phyloP scores from a whole-genome alignment of 2,329 filamentous ascomycete genomes.

The Thermochaetoides dissita region DNA sequence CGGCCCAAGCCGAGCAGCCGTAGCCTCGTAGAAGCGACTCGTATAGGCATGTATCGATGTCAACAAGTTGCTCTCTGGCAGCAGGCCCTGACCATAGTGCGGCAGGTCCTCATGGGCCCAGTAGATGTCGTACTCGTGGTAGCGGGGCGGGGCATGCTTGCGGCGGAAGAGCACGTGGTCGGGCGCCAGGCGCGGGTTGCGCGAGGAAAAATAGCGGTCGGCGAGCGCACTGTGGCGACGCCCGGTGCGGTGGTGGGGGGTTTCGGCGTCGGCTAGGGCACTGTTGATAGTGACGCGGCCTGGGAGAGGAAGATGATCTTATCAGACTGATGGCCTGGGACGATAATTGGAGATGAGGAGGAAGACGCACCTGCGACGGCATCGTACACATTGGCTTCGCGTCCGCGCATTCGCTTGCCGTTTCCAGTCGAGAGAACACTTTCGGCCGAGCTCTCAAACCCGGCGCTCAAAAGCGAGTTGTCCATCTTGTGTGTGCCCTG shows the following conservation, averaged over 20 bases:
- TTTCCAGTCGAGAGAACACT: background rate
- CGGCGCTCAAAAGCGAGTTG: background rate
- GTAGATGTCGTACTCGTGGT: slow-evolving; percentile 59
- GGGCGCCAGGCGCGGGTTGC: slow-evolving; percentile 37
- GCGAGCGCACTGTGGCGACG: slow-evolving; percentile 2
- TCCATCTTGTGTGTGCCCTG: too few species aligned
- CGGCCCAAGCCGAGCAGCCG: slow-evolving; percentile 13
- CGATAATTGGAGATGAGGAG: background rate
- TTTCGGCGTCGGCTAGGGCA: slow-evolving; percentile 15
- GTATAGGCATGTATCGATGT: slow-evolving; percentile 55
- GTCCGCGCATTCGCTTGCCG: slow-evolving; percentile 3
- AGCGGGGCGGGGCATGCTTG: slow-evolving; percentile 49
- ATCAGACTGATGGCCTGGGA: background rate
- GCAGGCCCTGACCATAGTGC: slow-evolving; percentile 28
- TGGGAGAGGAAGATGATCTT: slow-evolving; percentile 8
- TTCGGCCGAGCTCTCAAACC: slow-evolving; percentile 7
- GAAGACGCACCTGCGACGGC: slow-evolving; percentile 49
- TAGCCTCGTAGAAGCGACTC: slow-evolving; percentile 48
- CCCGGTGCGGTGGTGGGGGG: background rate
- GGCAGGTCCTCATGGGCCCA: slow-evolving; percentile 46
- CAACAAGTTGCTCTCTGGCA: slow-evolving; percentile 58
- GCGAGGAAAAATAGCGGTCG: slow-evolving; percentile 15
- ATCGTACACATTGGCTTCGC: slow-evolving; percentile 50
- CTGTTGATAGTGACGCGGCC: slow-evolving; percentile 23
- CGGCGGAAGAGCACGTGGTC: slow-evolving; percentile 59